A percentile compares a stretch with the other conserved stretches of the same genome.
Conservation (phyloP, 768 basidiomycete genomes). For the Baorangia bicolor region DNA sequence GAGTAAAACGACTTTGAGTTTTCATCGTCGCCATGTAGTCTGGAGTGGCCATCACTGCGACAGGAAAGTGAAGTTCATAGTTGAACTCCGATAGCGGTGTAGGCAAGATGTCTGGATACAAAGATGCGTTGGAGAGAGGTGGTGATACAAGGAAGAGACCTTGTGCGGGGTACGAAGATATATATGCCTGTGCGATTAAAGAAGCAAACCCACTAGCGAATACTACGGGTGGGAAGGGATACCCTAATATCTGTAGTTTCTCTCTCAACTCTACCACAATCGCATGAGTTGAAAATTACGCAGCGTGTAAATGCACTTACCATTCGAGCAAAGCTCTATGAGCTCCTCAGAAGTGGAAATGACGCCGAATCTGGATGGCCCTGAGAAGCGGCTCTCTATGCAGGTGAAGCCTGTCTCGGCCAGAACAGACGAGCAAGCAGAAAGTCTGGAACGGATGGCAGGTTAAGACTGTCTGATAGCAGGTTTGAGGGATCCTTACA, state of each 20-base stretch:
- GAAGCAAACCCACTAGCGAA: slow-evolving; percentile 48
- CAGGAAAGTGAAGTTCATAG: slow-evolving; percentile 62
- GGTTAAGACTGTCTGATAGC: background rate
- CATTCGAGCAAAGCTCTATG: slow-evolving; percentile 41
- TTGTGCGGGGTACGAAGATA: slow-evolving; percentile 63
- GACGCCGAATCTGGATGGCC: slow-evolving; percentile 13
- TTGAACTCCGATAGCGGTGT: slow-evolving; percentile 49
- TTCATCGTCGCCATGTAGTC: slow-evolving; percentile 36
- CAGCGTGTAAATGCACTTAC: slow-evolving; percentile 25
- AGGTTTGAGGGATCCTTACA: slow-evolving; percentile 29
- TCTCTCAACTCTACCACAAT: slow-evolving; percentile 39
- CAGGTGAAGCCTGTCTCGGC: slow-evolving; percentile 50
- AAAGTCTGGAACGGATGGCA: slow-evolving; percentile 19
- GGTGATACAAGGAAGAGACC: slow-evolving; percentile 64
- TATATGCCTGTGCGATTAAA: slow-evolving; percentile 64
- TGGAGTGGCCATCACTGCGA: slow-evolving; percentile 47
- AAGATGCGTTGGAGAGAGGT: slow-evolving; percentile 41
- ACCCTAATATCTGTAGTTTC: slow-evolving; percentile 41
- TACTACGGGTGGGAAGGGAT: slow-evolving; percentile 59
- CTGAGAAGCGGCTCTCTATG: slow-evolving; percentile 41
- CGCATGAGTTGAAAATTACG: background rate
- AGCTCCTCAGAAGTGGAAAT: slow-evolving; percentile 21
- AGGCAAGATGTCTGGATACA: slow-evolving; percentile 33
- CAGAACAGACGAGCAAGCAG: slow-evolving; percentile 38
- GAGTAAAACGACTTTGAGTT: slow-evolving; percentile 41